Percentiles rank a stretch among this genome's conserved stretches.
phyloP scores from a whole-genome alignment of 2,329 filamentous ascomycete genomes.

The Ascochyta rabiei region DNA sequence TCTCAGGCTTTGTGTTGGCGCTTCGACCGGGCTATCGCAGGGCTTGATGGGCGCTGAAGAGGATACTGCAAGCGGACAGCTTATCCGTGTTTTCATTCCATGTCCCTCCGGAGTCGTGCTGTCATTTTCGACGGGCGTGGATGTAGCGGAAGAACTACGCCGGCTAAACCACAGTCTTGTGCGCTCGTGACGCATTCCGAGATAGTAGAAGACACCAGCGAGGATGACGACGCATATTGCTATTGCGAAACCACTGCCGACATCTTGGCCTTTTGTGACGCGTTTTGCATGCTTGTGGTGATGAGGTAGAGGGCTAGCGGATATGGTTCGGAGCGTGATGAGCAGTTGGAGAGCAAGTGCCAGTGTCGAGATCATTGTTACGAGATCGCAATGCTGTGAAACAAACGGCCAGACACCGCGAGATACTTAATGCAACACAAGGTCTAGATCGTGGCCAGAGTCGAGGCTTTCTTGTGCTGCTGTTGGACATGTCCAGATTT shows the following conservation, averaged over 20 bases:
- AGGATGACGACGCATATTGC: constrained; percentile 16
- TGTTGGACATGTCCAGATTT: background rate
- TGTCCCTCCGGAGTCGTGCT: background rate
- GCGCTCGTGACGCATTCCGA: constrained; percentile 18
- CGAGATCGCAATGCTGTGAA: background rate
- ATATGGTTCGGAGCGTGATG: background rate
- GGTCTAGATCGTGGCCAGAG: background rate
- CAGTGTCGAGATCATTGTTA: background rate
- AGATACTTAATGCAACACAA: constrained; percentile 7
- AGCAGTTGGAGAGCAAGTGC: background rate
- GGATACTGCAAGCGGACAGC: constrained; percentile 4
- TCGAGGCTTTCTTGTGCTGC: background rate
- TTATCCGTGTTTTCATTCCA: background rate
- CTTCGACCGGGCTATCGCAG: constrained; percentile 3
- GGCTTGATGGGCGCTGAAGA: constrained; percentile 15
- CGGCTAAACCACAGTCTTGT: constrained; percentile 10
- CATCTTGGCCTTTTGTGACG: constrained; percentile 1
- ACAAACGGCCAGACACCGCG: background rate
- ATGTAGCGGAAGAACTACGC: background rate
- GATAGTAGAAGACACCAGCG: constrained; percentile 18
- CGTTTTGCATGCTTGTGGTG: constrained; percentile 2
- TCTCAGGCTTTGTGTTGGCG: constrained; percentile 1
- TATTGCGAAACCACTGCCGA: constrained; percentile 18
- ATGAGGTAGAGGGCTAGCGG: constrained; percentile 2
- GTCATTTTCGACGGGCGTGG: background rate